Base-by-base conservation (phyloP, 805 yeast genomes). In the Schwanniomyces sp. region DNA sequence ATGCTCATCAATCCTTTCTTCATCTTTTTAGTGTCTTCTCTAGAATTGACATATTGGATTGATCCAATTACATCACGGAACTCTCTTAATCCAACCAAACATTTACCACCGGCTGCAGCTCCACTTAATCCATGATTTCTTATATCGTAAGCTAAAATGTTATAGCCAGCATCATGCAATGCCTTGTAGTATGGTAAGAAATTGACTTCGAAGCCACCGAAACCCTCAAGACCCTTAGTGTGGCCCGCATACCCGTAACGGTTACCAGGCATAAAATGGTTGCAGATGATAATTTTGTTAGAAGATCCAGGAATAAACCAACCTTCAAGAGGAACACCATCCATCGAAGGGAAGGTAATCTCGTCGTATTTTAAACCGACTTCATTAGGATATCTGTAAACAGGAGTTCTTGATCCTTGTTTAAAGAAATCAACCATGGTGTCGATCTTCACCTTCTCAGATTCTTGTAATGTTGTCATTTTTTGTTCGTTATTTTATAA, bases 21-120 rank as follows among this genome's bases (percentile, higher is more conserved):
- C 47, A 44, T 43, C 16, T 45, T 28, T 27, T 45, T 40, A 26
- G 48, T 45, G 12, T 45, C 48, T 21, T 28, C 14, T 26, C 48
- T 40, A 14, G 44, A 40, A 10, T 36, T 45, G 28, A 27, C 41
- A 29, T 45, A 45, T 14, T 34, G n/a, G 30, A 44, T 29, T 11
- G 48, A 45, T 8, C 48, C 48, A 41, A 45, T 34, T 5, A 45
- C 48, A 45, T 45, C 48, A 24, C 48, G 32, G 39, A 40, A 45
- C 32, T 45, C 48, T 9, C 29, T n/a, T 7, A 25, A 25, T n/a
- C 48, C 48, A 3, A 45, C 7, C 3, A 26, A 29, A 34, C 30
- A n/a, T 6, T 24, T 45, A 10, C 36, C 27, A 11, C 48, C 48
- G 25, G 41, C 41, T 16, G 32, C 48, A n/a, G 41, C 44, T 26